These are phyloP conservation scores for Hemerocallis citrina DNA, from an alignment of 106 monocot genomes.

Conservation along the genomic window DNA sequence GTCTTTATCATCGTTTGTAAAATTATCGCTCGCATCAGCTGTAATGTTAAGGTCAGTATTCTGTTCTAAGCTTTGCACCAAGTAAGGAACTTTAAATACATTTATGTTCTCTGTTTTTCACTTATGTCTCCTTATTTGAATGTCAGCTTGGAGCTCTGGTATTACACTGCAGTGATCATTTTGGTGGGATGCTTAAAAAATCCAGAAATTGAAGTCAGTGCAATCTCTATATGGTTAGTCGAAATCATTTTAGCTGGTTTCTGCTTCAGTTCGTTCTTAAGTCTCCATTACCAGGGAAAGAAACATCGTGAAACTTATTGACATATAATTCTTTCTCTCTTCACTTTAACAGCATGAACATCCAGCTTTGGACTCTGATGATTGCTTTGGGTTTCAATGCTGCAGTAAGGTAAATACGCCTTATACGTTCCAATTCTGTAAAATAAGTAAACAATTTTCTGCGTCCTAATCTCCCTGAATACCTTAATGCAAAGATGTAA, in stretches of 20 bases:
- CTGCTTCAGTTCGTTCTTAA: not conserved
- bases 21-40: slow-evolving; percentile 76
- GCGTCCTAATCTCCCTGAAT: not conserved
- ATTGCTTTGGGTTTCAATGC: slow-evolving; percentile 71
- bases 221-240: slow-evolving; percentile 70
- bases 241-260: not conserved
- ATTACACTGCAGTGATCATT: slow-evolving; percentile 74
- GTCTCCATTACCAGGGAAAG: not conserved
- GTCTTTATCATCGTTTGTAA: slow-evolving; percentile 49
- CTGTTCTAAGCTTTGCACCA: not conserved
- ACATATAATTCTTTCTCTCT: not conserved
- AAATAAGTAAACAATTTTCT: not conserved
- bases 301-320: not conserved
- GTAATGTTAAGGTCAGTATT: slow-evolving; percentile 69
- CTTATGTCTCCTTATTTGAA: not conserved
- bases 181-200: slow-evolving; percentile 65
- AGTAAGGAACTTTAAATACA: not conserved
- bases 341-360: slow-evolving; percentile 52
- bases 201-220: slow-evolving; percentile 56
- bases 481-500: not conserved
- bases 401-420: slow-evolving; percentile 58
- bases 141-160: slow-evolving; percentile 87
- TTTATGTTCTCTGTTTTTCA: not conserved
- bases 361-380: slow-evolving; percentile 73
- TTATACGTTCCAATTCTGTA: not conserved